Evolutionary conservation across 805 yeast species (phyloP).

Genomic region (Ogataea methanolica): DNA sequence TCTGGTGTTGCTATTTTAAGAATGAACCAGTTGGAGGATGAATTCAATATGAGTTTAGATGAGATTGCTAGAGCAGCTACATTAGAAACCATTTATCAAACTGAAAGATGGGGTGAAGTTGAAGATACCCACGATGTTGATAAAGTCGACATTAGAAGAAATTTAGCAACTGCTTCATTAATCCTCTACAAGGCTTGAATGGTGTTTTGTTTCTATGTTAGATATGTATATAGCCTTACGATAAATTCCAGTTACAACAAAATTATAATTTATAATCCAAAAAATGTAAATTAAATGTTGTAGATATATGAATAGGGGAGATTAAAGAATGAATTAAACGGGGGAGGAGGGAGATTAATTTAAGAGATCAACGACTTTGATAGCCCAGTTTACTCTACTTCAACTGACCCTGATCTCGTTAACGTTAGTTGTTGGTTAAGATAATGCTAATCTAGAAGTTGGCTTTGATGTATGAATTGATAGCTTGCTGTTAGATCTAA

Average conservation of each 20-base stretch:
- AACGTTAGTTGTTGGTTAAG: no score
- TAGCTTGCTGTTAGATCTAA: background rate
- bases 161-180: constrained; percentile 73
- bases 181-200: constrained; percentile 32
- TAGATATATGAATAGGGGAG: background rate
- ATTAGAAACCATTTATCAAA: constrained; percentile 80
- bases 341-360: background rate
- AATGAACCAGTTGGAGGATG: constrained; percentile 28
- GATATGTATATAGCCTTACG: no score
- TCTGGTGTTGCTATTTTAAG: constrained; percentile 70
- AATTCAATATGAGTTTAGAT: constrained; percentile 44
- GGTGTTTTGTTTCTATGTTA: background rate
- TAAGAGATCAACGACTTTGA: constrained; percentile 1
- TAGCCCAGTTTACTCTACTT: constrained; percentile 2
- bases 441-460: no score
- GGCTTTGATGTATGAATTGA: background rate
- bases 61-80: constrained; percentile 74
- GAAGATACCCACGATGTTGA: constrained; percentile 99
- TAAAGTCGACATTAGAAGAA: constrained; percentile 80
- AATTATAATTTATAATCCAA: background rate
- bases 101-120: constrained; percentile 94
- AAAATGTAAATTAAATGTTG: background rate
- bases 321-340: no score
- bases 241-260: background rate
- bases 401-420: background rate